Evolutionary conservation across 352 stramenopile species (phyloP).

Genomic region (Pythium monospermum): DNA sequence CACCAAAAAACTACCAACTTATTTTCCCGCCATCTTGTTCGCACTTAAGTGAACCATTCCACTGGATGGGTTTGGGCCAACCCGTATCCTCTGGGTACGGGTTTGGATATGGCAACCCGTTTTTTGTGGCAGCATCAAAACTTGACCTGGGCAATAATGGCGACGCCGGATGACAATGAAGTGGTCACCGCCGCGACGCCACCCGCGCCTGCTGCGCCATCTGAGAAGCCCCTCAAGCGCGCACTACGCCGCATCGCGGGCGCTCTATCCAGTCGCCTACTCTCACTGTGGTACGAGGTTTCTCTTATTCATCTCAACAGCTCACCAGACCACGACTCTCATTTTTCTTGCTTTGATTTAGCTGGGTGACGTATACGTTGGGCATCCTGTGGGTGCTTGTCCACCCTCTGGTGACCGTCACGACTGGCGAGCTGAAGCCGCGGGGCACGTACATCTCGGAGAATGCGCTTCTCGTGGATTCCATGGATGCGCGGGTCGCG

Average conservation of each 20-base stretch:
- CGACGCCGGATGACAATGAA: background rate
- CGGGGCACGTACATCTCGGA: slow-evolving; percentile 86
- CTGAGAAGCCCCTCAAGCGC: slow-evolving; percentile 25
- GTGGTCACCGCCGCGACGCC: too few relatives aligned
- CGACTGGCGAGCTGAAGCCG: slow-evolving; percentile 81
- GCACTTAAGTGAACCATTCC: background rate
- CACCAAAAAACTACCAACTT: too few relatives aligned
- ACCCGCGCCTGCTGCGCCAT: slow-evolving; percentile 7
- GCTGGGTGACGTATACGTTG: slow-evolving; percentile 63
- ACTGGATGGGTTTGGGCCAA: too few relatives aligned
- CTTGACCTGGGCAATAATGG: too few relatives aligned
- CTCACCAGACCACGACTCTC: background rate
- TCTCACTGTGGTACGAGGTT: slow-evolving; percentile 43
- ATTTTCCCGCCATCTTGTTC: background rate
- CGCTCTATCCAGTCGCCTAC: slow-evolving; percentile 23
- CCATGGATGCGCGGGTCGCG: slow-evolving; percentile 45
- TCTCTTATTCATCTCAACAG: background rate
- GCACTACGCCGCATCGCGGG: slow-evolving; percentile 20
- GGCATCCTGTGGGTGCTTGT: slow-evolving; percentile 74
- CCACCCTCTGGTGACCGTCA: slow-evolving; percentile 71
- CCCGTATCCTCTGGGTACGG: too few relatives aligned
- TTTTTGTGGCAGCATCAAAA: too few relatives aligned
- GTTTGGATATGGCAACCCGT: background rate
- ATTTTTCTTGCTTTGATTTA: slow-evolving; percentile 17
- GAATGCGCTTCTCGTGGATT: slow-evolving; percentile 82